Conservation (phyloP, 2,329 filamentous ascomycete species). For the Nannizzia gypsea region DNA sequence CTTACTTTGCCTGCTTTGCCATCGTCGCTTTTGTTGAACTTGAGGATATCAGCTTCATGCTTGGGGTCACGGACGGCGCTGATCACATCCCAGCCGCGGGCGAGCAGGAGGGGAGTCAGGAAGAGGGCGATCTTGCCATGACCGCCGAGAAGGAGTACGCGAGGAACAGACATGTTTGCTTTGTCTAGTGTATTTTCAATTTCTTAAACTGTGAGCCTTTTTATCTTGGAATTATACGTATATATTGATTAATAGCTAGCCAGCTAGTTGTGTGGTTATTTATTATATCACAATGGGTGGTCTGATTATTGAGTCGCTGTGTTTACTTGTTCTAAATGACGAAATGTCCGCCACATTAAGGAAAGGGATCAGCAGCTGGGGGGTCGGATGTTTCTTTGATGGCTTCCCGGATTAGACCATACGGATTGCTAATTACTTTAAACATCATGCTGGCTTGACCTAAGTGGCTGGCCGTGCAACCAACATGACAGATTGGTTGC, state of each 20-base stretch:
- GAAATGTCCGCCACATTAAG: background rate
- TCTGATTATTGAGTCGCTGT: background rate
- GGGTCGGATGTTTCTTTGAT: background rate
- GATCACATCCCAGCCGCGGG: slow-evolving; percentile 63
- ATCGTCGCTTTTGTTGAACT: slow-evolving; percentile 41
- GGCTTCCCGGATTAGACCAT: background rate
- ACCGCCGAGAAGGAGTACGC: slow-evolving; percentile 65
- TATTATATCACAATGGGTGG: too few relatives aligned
- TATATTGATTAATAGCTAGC: background rate
- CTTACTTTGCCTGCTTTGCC: slow-evolving; percentile 52
- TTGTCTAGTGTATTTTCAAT: background rate
- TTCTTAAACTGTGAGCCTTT: too few relatives aligned
- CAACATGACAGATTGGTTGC: background rate
- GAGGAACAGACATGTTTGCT: slow-evolving; percentile 14
- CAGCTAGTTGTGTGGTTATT: background rate
- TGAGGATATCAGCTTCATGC: slow-evolving; percentile 53
- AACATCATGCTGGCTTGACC: background rate
- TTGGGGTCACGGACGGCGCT: slow-evolving; percentile 64
- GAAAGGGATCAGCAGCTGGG: background rate
- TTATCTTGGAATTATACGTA: background rate
- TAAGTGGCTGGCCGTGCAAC: background rate
- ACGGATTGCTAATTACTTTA: background rate
- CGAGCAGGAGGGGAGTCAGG: slow-evolving; percentile 64
- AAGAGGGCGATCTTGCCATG: slow-evolving; percentile 68
- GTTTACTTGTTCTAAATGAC: background rate